Conservation (phyloP, 2,329 filamentous ascomycete genomes). For the Neocucurbitaria cava region DNA sequence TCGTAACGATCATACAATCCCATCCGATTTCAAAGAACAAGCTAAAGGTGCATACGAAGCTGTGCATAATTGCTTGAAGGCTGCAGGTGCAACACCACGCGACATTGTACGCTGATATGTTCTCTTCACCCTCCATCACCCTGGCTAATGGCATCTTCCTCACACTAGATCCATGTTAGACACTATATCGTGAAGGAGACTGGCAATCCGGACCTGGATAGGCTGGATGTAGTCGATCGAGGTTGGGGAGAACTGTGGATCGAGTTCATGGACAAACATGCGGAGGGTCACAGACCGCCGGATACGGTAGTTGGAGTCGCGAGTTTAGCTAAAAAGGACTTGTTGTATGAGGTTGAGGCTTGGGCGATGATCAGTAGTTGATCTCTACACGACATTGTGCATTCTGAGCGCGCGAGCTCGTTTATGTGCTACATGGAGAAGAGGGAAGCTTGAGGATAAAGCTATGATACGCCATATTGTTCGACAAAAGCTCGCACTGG, state of each 20-base stretch:
- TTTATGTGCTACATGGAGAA: neutral
- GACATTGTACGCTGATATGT: slow-evolving; percentile 27
- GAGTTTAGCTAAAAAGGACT: slow-evolving; percentile 36
- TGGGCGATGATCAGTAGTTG: slow-evolving; percentile 32
- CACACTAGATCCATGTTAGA: slow-evolving; percentile 29
- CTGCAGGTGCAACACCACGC: slow-evolving; percentile 40
- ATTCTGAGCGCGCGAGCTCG: neutral
- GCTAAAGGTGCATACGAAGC: slow-evolving; percentile 38
- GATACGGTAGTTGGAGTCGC: slow-evolving; percentile 48
- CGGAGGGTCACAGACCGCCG: slow-evolving; percentile 43
- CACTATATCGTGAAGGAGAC: slow-evolving; percentile 48
- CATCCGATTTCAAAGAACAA: slow-evolving; percentile 30
- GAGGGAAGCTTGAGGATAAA: neutral
- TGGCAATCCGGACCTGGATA: slow-evolving; percentile 30
- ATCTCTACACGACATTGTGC: neutral
- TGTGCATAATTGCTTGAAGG: slow-evolving; percentile 34
- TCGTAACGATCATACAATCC: slow-evolving; percentile 14
- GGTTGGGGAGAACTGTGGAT: slow-evolving; percentile 46
- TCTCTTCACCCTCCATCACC: neutral
- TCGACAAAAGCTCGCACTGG: neutral
- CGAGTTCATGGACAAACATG: slow-evolving; percentile 45
- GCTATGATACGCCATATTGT: neutral
- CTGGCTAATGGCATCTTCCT: neutral
- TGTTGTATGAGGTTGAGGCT: slow-evolving; percentile 46
- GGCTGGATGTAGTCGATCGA: slow-evolving; percentile 31